Conservation (phyloP, 2,329 filamentous ascomycete species). For the Metarhizium anisopliae region DNA sequence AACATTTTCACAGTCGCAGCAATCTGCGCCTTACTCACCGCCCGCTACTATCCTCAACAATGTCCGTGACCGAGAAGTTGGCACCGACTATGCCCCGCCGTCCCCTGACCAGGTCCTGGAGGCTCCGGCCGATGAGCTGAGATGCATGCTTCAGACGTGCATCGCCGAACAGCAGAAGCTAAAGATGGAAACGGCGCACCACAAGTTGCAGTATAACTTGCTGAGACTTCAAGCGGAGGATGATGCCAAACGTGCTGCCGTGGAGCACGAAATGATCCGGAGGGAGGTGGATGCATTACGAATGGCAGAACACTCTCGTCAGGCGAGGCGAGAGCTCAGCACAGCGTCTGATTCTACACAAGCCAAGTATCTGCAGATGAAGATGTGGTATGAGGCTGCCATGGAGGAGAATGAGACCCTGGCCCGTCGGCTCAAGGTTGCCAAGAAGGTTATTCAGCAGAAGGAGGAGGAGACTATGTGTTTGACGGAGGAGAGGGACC, state of each 20-base stretch:
- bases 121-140: constrained; percentile 46
- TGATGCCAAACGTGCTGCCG: constrained; percentile 74
- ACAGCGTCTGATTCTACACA: constrained; percentile 43
- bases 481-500: constrained; percentile 66
- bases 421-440: constrained; percentile 56
- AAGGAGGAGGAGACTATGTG: constrained; percentile 64
- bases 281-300: constrained; percentile 80
- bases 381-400: constrained; percentile 56
- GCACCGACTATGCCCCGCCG: constrained; percentile 37
- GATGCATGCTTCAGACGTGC: constrained; percentile 44
- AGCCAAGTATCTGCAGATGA: constrained; percentile 50
- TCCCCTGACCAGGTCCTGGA: constrained; percentile 40
- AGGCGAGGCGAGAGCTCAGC: constrained; percentile 46
- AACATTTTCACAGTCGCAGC: constrained; percentile 32
- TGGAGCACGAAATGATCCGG: constrained; percentile 87
- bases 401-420: constrained; percentile 58
- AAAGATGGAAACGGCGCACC: constrained; percentile 79
- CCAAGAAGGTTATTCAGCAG: constrained; percentile 70
- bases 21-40: constrained; percentile 42
- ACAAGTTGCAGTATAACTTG: constrained; percentile 83
- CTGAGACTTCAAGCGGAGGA: constrained; percentile 77
- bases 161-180: constrained; percentile 49
- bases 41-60: constrained; percentile 37
- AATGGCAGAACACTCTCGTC: constrained; percentile 59
- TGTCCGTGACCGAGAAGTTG: constrained; percentile 19